Conservation (phyloP, 768 basidiomycete genomes). For the Boletus edulis region DNA sequence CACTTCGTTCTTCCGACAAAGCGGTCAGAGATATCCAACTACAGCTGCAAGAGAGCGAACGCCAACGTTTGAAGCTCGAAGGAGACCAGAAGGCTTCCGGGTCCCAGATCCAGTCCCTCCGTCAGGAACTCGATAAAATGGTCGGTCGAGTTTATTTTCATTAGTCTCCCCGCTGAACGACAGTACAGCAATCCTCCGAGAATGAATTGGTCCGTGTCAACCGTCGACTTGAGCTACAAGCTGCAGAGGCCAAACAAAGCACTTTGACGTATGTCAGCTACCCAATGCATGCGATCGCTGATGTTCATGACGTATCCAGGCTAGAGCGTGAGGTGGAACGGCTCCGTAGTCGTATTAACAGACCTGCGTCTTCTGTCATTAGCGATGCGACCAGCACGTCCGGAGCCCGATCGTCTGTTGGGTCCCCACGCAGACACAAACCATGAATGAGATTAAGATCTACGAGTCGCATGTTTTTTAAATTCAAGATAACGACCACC, state of each 20-base stretch:
- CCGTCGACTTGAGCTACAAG: slow-evolving; percentile 75
- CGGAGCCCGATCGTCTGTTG: slow-evolving; percentile 21
- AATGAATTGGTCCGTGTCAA: slow-evolving; percentile 66
- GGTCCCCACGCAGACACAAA: slow-evolving; percentile 30
- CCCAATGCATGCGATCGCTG: neutral
- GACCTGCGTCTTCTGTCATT: slow-evolving; percentile 45
- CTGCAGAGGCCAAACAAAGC: slow-evolving; percentile 68
- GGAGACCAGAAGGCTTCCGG: slow-evolving; percentile 64
- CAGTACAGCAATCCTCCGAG: slow-evolving; percentile 64
- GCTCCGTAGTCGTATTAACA: slow-evolving; percentile 59
- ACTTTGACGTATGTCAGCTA: slow-evolving; percentile 53
- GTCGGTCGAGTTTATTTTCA: slow-evolving; percentile 38
- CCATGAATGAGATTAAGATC: slow-evolving; percentile 11
- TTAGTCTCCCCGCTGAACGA: slow-evolving; percentile 2
- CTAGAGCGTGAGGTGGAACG: slow-evolving; percentile 70
- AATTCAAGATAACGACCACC: neutral
- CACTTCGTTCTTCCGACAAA: slow-evolving; percentile 45
- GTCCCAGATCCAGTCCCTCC: slow-evolving; percentile 52
- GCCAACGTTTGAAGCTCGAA: slow-evolving; percentile 59
- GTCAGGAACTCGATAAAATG: slow-evolving; percentile 57
- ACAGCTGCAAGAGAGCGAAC: slow-evolving; percentile 60
- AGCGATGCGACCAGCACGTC: slow-evolving; percentile 21
- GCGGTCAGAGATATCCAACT: slow-evolving; percentile 49
- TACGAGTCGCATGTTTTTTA: neutral
- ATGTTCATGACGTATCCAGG: slow-evolving; percentile 30